Percentiles rank a stretch among this genome's conserved stretches.
Conservation (phyloP, 1,284 basidiomycete species). For the Ceratobasidium sp. region DNA sequence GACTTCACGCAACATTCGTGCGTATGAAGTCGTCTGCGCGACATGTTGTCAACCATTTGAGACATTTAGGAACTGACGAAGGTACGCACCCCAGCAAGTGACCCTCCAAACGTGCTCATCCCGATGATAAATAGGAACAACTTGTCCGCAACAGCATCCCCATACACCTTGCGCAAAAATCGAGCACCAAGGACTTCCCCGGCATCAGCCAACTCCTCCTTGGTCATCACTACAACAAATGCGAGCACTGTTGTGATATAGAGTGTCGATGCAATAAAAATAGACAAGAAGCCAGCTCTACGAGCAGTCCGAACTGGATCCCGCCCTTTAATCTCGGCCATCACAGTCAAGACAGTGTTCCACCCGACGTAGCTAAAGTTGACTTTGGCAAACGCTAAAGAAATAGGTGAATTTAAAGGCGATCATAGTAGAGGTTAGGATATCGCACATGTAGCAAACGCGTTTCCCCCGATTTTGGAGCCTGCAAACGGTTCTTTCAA, state of each 20-base stretch:
- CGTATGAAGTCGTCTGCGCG: conserved; percentile 48
- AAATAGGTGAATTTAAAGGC: conserved; percentile 53
- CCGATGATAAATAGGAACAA: conserved; percentile 52
- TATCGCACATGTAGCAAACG: conserved; percentile 47
- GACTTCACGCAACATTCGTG: conserved; percentile 52
- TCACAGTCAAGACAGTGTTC: conserved; percentile 60
- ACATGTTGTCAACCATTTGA: conserved; percentile 22
- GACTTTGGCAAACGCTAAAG: conserved; percentile 66
- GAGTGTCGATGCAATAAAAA: conserved; percentile 39
- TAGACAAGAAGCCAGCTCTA: conserved; percentile 59
- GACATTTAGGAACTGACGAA: conserved; percentile 39
- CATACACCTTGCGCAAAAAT: conserved; percentile 65
- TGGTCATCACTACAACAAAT: conserved; percentile 53
- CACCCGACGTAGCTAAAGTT: conserved; percentile 64
- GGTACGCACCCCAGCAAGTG: conserved; percentile 49
- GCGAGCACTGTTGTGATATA: conserved; percentile 11
- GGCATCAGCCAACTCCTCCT: conserved; percentile 56
- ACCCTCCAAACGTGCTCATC: conserved; percentile 47
- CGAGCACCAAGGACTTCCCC: conserved; percentile 61
- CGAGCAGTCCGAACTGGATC: conserved; percentile 61
- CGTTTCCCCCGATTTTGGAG: conserved; percentile 56
- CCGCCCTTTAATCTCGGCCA: conserved; percentile 59
- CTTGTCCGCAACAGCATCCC: conserved; percentile 49
- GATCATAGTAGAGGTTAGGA: not conserved
- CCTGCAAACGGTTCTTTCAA: conserved; percentile 60